Conservation (phyloP, 108 stramenopile genomes). For the Ochromonas danica region DNA sequence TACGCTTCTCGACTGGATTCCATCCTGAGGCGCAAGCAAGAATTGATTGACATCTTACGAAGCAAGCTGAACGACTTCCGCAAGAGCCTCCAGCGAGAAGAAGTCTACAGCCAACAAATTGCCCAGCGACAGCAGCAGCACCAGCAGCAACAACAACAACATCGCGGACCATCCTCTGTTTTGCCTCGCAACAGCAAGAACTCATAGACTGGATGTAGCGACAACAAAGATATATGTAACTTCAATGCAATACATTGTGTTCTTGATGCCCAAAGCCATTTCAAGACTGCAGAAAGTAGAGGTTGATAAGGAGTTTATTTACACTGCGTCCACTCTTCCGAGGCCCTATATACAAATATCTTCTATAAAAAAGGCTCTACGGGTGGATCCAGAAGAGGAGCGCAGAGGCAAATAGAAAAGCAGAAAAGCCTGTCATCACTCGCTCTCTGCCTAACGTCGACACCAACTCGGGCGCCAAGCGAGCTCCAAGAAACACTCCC, state of each 20-base stretch:
- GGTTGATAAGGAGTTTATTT: too few species aligned
- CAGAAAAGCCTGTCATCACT: neutral
- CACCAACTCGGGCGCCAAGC: neutral
- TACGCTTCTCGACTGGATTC: slow-evolving; percentile 80
- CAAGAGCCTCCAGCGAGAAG: neutral
- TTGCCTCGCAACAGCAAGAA: too few species aligned
- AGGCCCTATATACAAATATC: too few species aligned
- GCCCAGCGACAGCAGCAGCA: neutral
- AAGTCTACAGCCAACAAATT: neutral
- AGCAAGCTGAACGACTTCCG: neutral
- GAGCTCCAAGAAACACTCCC: slow-evolving; percentile 1
- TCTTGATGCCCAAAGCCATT: too few species aligned
- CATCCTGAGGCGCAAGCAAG: slow-evolving; percentile 79
- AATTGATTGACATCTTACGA: slow-evolving; percentile 50
- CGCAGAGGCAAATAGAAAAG: neutral
- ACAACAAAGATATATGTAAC: too few species aligned
- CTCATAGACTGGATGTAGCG: too few species aligned
- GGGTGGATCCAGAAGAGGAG: neutral
- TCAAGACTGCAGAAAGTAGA: too few species aligned
- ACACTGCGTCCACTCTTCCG: too few species aligned
- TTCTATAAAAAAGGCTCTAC: too few species aligned
- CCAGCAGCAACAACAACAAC: too few species aligned
- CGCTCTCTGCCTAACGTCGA: neutral
- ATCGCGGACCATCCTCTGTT: too few species aligned
- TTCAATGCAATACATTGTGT: too few species aligned